These are phyloP conservation scores for Proliferodiscus dingleyae DNA, from an alignment of 2,329 filamentous ascomycete species.

Conservation along the genomic window DNA sequence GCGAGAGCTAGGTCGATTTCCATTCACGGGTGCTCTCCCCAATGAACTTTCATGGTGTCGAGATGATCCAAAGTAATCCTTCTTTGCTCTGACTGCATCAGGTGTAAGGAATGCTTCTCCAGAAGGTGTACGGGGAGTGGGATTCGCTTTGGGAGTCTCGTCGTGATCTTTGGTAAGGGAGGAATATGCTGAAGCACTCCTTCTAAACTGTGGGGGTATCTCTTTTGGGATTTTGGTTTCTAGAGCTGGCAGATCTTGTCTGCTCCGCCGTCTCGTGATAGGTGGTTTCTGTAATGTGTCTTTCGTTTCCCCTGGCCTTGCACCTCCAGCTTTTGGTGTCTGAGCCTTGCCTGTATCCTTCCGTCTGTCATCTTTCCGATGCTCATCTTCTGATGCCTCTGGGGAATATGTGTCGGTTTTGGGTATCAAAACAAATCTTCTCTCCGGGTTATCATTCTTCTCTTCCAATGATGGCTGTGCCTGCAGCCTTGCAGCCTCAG, in stretches of 20 bases:
- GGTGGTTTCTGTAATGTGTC: slow-evolving; percentile 9
- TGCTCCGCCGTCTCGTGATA: slow-evolving; percentile 23
- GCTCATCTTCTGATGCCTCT: slow-evolving; percentile 20
- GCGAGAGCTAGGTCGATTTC: slow-evolving; percentile 21
- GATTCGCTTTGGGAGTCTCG: slow-evolving; percentile 29
- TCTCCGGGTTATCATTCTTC: slow-evolving; percentile 39
- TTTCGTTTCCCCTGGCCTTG: slow-evolving; percentile 3
- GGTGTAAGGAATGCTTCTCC: slow-evolving; percentile 43
- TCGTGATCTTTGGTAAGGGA: slow-evolving; percentile 17
- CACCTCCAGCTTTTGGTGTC: background rate
- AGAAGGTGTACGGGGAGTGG: slow-evolving; percentile 21
- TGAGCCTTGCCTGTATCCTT: slow-evolving; percentile 3
- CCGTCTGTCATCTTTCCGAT: slow-evolving; percentile 5
- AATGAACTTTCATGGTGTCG: slow-evolving; percentile 31
- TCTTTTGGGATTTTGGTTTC: slow-evolving; percentile 30
- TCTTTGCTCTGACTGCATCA: slow-evolving; percentile 34
- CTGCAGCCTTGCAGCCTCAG: slow-evolving; percentile 27
- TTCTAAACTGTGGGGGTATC: slow-evolving; percentile 27
- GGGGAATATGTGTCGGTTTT: slow-evolving; percentile 20
- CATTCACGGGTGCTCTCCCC: slow-evolving; percentile 26
- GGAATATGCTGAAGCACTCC: slow-evolving; percentile 27
- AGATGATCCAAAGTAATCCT: slow-evolving; percentile 20
- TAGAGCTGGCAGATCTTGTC: slow-evolving; percentile 30
- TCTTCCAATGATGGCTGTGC: slow-evolving; percentile 18
- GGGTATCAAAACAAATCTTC: slow-evolving; percentile 58